Base-by-base conservation (phyloP, 768 basidiomycete species). In the Macrolepiota dolichaula region DNA sequence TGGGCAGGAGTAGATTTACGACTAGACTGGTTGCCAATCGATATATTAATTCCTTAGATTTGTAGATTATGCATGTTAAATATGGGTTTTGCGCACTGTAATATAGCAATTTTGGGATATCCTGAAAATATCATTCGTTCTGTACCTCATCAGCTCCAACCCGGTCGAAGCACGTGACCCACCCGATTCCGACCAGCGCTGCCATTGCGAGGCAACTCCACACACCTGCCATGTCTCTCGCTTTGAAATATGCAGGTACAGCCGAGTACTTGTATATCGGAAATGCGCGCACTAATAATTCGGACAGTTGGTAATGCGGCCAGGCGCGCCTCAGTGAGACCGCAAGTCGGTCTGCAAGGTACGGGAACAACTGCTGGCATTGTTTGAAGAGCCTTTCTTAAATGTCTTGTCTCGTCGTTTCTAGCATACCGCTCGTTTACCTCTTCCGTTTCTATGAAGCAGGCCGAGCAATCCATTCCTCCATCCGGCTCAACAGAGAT, bases 341-440 rank as follows among this genome's bases (percentile, higher is more conserved):
- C 84, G 57, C 73, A 75, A 65, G 69, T 79, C 51, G 77, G 77
- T 65, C 67, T 79, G 25, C 73, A 71, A 65, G 77, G 84, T 82
- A 37, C 22, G 59, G 52, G 29, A 54, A 49, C 50, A 49, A n/a
- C 15, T 35, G 35, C 53, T 54, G 49, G 44, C 46, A 27, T 54
- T 6, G 25, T 49, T 12, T 12, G 13, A 49, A 27, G n/a, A 37
- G 36, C 3, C 12, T 19, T 13, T 61, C 60, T 73, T 66, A 59
- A 22, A 29, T 44, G 59, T 51, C 51, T 29, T 29, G 38, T 60
- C 50, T 25, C 29, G 7, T 64, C 53, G 49, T 59, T 57, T 53
- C 54, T 50, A 65, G 62, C 64, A 59, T 69, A 65, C 68, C 87
- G 87, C 66, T 78, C 79, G 44, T 68, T 92, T 22, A 86, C 89